These are phyloP conservation scores for Aurifilum marmelostoma DNA, from an alignment of 2,329 filamentous ascomycete species.

Conservation along the genomic window DNA sequence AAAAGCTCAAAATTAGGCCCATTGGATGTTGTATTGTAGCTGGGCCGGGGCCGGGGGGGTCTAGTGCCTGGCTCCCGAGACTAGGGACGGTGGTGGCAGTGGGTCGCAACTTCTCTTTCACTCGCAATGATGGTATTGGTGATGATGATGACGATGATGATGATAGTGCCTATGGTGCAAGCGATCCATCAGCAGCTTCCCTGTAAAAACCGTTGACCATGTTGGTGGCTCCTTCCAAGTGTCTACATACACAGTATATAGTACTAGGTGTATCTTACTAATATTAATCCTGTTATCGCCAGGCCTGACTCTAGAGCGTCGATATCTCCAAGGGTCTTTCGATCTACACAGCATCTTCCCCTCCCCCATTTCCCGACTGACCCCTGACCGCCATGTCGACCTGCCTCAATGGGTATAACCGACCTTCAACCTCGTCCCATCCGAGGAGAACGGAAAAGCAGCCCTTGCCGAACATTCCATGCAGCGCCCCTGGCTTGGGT, in stretches of 20 bases:
- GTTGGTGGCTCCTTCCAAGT: background rate
- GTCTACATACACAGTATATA: background rate
- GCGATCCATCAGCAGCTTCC: too few relatives aligned
- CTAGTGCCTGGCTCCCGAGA: background rate
- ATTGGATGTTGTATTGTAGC: background rate
- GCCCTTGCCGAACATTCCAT: background rate
- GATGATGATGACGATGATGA: background rate
- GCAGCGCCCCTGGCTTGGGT: background rate
- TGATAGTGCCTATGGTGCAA: background rate
- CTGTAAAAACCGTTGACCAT: background rate
- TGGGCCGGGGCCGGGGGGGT: too few relatives aligned
- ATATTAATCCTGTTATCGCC: background rate
- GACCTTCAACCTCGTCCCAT: background rate
- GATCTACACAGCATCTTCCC: background rate
- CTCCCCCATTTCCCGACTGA: background rate
- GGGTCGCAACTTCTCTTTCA: too few relatives aligned
- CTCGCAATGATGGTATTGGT: background rate
- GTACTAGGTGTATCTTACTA: background rate
- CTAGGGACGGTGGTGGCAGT: too few relatives aligned
- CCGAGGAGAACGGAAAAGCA: background rate
- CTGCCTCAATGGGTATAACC: slow-evolving; percentile 8
- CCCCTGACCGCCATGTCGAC: background rate
- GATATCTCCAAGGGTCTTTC: background rate
- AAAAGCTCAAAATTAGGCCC: background rate
- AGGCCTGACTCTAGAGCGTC: background rate